Evolutionary conservation across 163 green algal genomes (phyloP), one percentile per base, ranked within the genome.

Genomic region (Prototheca cutis): DNA sequence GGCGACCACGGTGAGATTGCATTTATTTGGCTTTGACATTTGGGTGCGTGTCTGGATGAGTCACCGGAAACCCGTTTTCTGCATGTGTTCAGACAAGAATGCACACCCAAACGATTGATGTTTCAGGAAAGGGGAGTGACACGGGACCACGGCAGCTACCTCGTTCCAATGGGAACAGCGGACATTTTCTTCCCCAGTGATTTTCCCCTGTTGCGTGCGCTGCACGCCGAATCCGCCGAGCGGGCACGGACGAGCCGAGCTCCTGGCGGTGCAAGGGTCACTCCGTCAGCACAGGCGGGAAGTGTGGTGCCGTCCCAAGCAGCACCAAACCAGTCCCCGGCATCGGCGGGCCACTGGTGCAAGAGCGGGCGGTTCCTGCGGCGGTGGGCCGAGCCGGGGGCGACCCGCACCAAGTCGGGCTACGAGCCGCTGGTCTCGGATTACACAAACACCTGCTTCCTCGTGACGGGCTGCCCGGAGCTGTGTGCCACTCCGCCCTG

Each of bases 151-250:
- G 47, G 65, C 48, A 87, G 62, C 1, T 71, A 90, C 39, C 61
- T 91, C 6, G 74, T 91, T 21, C 83, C 79, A 1, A 72, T 66
- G 52, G 88, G 88, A 18, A 66, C 48, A 5, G 80, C 85, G 13
- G 90, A 97, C 66, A 94, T 96, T 30, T 96, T 97, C 71, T 96
- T 95, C 66, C 90, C 90, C 1, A 94, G 84, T 19, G 75, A 95
- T 56, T 96, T 96, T 69, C 53, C 75, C 1, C 63, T 82, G 29
- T 64, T 95, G 15, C 55, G 52, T 15, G 15, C 21, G 39, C 63
- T 94, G 52, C 89, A 90, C 61, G 21, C 30, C 0, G 21, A 59
- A 6, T 60, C n/a, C n/a, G n/a, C n/a, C n/a, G n/a, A n/a, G n/a
- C n/a, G n/a, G n/a, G n/a, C n/a, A n/a, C n/a, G n/a, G n/a, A n/a